phyloP scores from a whole-genome alignment of 2,329 filamentous ascomycete species.

The Penicillium expansum region DNA sequence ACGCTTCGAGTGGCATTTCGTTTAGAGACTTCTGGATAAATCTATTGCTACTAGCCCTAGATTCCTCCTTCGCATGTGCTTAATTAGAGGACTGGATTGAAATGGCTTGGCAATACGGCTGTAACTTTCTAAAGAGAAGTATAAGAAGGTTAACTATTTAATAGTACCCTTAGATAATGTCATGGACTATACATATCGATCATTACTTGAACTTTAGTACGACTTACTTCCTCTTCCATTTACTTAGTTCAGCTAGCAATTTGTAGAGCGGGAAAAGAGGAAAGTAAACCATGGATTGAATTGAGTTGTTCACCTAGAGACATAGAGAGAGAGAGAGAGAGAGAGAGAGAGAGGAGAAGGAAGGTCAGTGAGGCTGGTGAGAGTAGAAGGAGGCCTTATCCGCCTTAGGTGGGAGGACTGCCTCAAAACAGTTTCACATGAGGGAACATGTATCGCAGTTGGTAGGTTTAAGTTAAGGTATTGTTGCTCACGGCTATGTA shows the following conservation, averaged over 20 bases:
- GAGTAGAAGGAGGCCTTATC: not conserved
- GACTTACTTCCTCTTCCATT: not conserved
- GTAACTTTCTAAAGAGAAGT: not conserved
- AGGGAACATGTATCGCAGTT: too few relatives aligned
- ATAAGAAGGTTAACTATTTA: not conserved
- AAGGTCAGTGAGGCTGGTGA: too few relatives aligned
- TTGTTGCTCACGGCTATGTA: too few relatives aligned
- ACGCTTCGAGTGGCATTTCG: not conserved
- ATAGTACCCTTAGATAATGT: not conserved
- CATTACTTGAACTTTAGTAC: not conserved
- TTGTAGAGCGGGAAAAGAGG: not conserved
- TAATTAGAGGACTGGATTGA: not conserved
- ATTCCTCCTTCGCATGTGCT: not conserved
- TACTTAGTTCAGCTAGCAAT: not conserved
- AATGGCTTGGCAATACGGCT: not conserved
- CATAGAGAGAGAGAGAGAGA: not conserved
- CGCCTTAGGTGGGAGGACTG: not conserved
- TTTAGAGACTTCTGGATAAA: not conserved
- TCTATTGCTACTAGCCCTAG: not conserved
- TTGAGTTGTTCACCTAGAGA: not conserved
- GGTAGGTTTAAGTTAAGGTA: not conserved
- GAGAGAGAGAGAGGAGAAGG: not conserved
- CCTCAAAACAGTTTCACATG: too few relatives aligned
- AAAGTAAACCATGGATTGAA: not conserved
- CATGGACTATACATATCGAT: not conserved